Percentiles rank a stretch among this genome's conserved stretches.
phyloP scores from a whole-genome alignment of 805 yeast genomes.

The Lipomyces anomalus region DNA sequence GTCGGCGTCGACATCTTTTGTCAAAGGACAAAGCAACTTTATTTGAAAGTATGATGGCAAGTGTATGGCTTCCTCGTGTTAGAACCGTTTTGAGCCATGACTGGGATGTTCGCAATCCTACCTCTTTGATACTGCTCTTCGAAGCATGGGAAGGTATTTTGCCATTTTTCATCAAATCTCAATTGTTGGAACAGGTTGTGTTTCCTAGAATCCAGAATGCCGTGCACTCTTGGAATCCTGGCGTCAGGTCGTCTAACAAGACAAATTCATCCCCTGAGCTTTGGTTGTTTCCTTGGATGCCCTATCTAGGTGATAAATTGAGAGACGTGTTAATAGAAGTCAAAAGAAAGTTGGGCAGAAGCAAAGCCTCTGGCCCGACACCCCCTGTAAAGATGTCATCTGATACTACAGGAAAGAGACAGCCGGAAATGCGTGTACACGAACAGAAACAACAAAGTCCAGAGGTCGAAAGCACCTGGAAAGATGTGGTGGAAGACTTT shows the following conservation, averaged over 20 bases:
- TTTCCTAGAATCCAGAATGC: conserved; percentile 37
- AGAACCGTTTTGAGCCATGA: conserved; percentile 27
- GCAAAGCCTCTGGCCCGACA: neutral
- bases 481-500: conserved; percentile 58
- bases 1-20: conserved; percentile 3
- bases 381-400: conserved; percentile 15
- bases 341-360: conserved; percentile 22
- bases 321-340: conserved; percentile 27
- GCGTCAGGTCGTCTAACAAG: neutral
- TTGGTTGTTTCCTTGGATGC: conserved; percentile 41
- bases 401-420: neutral
- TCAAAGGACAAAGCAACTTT: conserved; percentile 22
- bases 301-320: conserved; percentile 26
- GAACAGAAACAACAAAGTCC: conserved; percentile 31
- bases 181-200: conserved; percentile 33
- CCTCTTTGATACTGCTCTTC: conserved; percentile 37
- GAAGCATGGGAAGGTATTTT: conserved; percentile 41
- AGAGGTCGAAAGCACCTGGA: conserved; percentile 40
- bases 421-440: conserved; percentile 36
- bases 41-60: conserved; percentile 37
- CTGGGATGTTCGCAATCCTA: conserved; percentile 41
- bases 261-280: neutral
- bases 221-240: conserved; percentile 37
- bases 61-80: conserved; percentile 37
- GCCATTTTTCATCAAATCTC: conserved; percentile 30